Evolutionary conservation across 75 land plant genomes (phyloP).

Genomic region (Selaginella moellendorffii): DNA sequence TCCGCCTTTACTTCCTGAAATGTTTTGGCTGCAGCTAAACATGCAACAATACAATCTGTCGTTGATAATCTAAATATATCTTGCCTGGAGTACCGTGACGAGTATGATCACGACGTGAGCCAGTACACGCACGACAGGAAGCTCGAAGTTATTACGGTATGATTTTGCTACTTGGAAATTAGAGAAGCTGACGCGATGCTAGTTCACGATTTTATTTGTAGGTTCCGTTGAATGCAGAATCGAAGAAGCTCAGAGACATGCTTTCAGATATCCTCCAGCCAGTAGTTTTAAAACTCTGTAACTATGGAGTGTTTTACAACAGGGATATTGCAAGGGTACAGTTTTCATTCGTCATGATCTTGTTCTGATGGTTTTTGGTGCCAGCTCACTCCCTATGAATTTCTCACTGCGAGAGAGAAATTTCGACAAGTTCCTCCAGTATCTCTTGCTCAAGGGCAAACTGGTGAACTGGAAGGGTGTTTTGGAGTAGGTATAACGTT

Average conservation of each 20-base stretch:
- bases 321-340: conserved; percentile 61
- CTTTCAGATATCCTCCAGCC: conserved; percentile 55
- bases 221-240: conserved; percentile 74
- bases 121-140: conserved; percentile 61
- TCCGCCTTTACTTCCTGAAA: background rate
- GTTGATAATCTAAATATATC: conserved; percentile 83
- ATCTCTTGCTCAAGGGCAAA: conserved; percentile 35
- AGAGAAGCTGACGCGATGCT: too few relatives aligned
- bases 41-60: conserved; percentile 58
- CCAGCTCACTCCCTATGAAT: conserved; percentile 83
- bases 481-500: conserved; percentile 70
- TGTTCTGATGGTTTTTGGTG: background rate
- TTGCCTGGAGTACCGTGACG: conserved; percentile 75
- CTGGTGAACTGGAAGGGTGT: conserved; percentile 60
- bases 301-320: conserved; percentile 47
- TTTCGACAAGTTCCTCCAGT: conserved; percentile 80
- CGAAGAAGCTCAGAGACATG: conserved; percentile 38
- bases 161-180: too few relatives aligned
- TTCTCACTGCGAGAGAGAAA: conserved; percentile 66
- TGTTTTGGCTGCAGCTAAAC: conserved; percentile 92
- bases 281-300: conserved; percentile 33
- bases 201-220: conserved; percentile 24
- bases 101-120: conserved; percentile 74
- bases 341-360: background rate
- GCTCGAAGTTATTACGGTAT: conserved; percentile 65